Base-by-base conservation (phyloP, 257 asterid species). In the Scutellaria galericulata region DNA sequence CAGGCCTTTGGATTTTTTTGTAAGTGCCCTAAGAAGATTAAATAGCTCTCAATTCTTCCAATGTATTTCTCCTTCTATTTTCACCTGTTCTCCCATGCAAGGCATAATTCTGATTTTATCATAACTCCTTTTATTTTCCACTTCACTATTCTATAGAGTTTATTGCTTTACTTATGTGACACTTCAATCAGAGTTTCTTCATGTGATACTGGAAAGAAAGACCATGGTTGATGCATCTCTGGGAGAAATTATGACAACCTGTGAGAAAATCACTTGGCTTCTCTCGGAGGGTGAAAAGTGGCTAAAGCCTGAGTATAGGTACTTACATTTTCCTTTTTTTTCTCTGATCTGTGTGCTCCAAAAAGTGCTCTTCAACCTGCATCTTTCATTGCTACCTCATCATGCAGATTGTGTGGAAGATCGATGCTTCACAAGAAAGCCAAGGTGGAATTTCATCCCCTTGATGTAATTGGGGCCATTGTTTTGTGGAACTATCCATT, bases 401-500 rank as follows among this genome's bases (percentile, higher is more conserved):
- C 75, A 68, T 73, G 74, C 78, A 95, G 99, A 82, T 82, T 97
- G 50, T 84, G 87, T 65, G 99, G 99, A 79, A 87, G 96, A 85
- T 95, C 99, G 75, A 95, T 90, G 99, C 84, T 88, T 86, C 99
- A 95, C 85, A 95, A 95, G 92, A 85, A 73, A 67, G 93, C 99
- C 78, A 88, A 71, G 85, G 99, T 92, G 85, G 99, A 95, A 77
- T 95, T 89, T 79, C 89, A 87, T 47, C 99, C 99, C 66, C 94
- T 95, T 57, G 99, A 98, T 73, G 98, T 95, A 55, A 79, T 92
- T 77, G 98, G 98, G 64, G 99, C 99, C 71, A 92, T 95, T 82
- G 98, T 95, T 79, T 95, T 98, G 1, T 95, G 99, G 99, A 92
- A 95, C 84, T 95, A 95, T 84, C 99, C 98, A 75, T 95, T 95